phyloP scores from a whole-genome alignment of 1,139 yeast genomes.

The Pichia sp. region DNA sequence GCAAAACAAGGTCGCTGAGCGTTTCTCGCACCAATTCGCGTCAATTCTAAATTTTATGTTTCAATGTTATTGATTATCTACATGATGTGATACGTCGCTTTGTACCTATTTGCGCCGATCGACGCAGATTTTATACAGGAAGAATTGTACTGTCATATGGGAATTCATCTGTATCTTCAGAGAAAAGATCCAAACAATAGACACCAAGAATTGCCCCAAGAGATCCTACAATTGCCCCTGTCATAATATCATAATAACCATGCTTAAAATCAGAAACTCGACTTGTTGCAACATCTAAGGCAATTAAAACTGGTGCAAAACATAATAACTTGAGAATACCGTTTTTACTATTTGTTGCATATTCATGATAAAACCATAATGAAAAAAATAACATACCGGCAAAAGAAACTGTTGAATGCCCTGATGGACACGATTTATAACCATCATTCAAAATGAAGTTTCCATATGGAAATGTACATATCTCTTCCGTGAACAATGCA shows the following conservation, averaged over 20 bases:
- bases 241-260: constrained; percentile 60
- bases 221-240: constrained; percentile 40
- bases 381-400: constrained; percentile 61
- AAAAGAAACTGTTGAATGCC: constrained; percentile 62
- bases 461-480: constrained; percentile 50
- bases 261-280: constrained; percentile 60
- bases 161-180: not conserved
- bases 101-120: not conserved
- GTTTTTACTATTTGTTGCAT: constrained; percentile 34
- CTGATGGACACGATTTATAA: constrained; percentile 73
- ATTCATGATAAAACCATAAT: constrained; percentile 51
- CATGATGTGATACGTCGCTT: too few species aligned
- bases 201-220: constrained; percentile 2
- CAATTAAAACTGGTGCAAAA: constrained; percentile 34
- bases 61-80: not conserved
- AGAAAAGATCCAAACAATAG: constrained; percentile 4
- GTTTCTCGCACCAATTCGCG: not conserved
- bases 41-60: not conserved
- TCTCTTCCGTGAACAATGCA: constrained; percentile 24
- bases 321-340: not conserved
- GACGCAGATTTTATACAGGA: constrained; percentile 4
- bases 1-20: not conserved
- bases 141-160: not conserved
- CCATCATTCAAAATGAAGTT: constrained; percentile 51
- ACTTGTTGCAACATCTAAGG: constrained; percentile 15